Percentiles rank a stretch among this genome's conserved stretches.
Evolutionary conservation across 306 rosid genomes (phyloP).

Genomic region (Acacia acuminata): DNA sequence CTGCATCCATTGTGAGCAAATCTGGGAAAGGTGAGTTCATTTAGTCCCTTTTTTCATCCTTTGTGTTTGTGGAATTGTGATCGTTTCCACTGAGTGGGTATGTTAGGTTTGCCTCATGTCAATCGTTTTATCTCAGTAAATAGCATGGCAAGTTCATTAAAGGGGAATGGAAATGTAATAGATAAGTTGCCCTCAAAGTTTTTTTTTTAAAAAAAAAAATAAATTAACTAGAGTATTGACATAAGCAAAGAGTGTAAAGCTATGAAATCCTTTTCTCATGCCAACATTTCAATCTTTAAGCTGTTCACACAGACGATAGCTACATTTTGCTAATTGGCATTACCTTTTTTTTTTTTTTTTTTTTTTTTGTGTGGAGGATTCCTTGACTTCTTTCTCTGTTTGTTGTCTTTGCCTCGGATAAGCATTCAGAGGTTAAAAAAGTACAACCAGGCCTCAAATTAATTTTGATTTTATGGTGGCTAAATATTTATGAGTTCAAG

Average conservation of each 20-base stretch:
- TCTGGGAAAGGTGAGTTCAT: constrained; percentile 87
- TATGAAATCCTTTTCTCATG: background rate
- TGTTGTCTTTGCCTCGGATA: background rate
- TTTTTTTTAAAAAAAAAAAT: background rate
- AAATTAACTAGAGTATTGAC: background rate
- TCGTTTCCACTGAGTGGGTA: background rate
- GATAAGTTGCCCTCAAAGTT: background rate
- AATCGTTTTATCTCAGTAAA: background rate
- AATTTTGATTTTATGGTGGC: constrained; percentile 5
- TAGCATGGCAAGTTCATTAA: background rate
- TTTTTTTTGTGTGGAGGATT: background rate
- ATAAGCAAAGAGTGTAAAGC: background rate
- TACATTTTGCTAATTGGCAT: background rate
- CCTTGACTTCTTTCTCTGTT: background rate
- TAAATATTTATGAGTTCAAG: constrained; percentile 10
- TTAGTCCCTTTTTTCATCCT: background rate
- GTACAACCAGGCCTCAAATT: background rate
- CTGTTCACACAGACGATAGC: background rate
- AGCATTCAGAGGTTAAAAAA: background rate
- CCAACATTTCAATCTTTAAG: background rate
- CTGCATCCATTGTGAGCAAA: constrained; percentile 83
- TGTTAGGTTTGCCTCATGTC: constrained; percentile 4
- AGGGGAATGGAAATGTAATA: background rate
- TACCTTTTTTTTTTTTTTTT: background rate
- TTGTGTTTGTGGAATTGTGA: background rate